These are phyloP conservation scores for Protomyces lactucae-debilis DNA, from an alignment of 1,139 yeast genomes.

Conservation along the genomic window DNA sequence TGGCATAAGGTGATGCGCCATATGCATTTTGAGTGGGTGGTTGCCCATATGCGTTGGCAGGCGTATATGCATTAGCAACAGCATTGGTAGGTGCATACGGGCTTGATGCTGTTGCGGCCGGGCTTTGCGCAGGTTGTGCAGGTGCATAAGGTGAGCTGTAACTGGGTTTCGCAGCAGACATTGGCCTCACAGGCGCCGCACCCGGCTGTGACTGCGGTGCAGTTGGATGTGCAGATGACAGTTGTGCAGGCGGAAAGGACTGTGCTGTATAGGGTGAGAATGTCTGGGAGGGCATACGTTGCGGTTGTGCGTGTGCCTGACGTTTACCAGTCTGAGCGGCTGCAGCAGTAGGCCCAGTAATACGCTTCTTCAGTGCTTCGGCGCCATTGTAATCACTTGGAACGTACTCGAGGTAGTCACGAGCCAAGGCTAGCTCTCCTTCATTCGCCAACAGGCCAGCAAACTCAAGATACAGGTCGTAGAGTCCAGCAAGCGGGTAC, in stretches of 20 bases:
- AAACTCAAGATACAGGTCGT: conserved; percentile 66
- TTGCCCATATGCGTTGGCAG: background rate
- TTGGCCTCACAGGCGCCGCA: background rate
- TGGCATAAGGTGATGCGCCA: conserved; percentile 2
- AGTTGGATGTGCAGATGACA: background rate
- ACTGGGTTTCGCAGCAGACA: background rate
- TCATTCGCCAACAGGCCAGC: conserved; percentile 72
- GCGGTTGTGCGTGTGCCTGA: background rate
- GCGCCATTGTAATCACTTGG: conserved; percentile 62
- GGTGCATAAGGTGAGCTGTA: background rate
- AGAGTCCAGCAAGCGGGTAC: conserved; percentile 49
- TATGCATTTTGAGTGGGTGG: background rate
- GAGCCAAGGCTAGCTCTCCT: conserved; percentile 82
- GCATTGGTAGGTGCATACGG: background rate
- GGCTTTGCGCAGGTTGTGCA: background rate
- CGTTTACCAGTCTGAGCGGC: background rate
- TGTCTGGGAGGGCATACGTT: background rate
- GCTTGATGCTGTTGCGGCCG: background rate
- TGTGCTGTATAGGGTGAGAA: background rate
- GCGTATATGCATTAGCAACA: background rate
- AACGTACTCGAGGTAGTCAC: conserved; percentile 59
- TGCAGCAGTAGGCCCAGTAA: conserved; percentile 46
- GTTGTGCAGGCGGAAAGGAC: background rate
- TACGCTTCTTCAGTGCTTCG: conserved; percentile 70
- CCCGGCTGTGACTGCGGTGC: background rate